Percentiles rank a stretch among this genome's conserved stretches.
These are phyloP conservation scores for Chaetoscypha palmicola DNA, from an alignment of 2,329 filamentous ascomycete species.

Conservation along the genomic window DNA sequence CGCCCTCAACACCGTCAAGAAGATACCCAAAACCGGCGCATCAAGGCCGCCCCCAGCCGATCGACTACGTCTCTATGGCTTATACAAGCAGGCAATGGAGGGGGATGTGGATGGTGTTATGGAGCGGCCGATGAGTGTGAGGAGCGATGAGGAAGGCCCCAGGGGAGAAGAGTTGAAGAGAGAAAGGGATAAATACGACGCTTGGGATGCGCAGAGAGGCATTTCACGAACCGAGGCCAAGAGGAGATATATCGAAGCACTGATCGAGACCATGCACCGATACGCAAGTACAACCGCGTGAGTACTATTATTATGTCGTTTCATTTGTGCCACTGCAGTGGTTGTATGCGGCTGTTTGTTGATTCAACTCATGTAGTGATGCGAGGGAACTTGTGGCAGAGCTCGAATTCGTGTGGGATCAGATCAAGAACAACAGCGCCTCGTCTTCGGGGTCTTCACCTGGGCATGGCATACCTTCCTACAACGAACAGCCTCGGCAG, in stretches of 20 bases:
- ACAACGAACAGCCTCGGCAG: slow-evolving; percentile 31
- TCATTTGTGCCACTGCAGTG: neutral
- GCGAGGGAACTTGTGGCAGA: slow-evolving; percentile 83
- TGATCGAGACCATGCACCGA: slow-evolving; percentile 94
- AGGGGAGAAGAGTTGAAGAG: slow-evolving; percentile 39
- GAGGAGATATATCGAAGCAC: slow-evolving; percentile 81
- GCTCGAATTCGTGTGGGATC: slow-evolving; percentile 99
- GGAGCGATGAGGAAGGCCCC: slow-evolving; percentile 48
- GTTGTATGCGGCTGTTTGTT: neutral
- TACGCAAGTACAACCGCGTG: slow-evolving; percentile 79
- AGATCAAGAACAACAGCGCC: slow-evolving; percentile 81
- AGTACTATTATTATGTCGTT: slow-evolving; percentile 33
- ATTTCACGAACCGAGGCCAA: slow-evolving; percentile 88
- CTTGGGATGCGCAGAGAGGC: slow-evolving; percentile 84
- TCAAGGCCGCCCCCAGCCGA: slow-evolving; percentile 79
- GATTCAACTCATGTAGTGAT: slow-evolving; percentile 43
- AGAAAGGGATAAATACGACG: slow-evolving; percentile 74
- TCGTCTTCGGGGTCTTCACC: slow-evolving; percentile 53
- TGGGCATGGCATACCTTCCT: slow-evolving; percentile 33
- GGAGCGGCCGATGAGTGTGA: slow-evolving; percentile 64
- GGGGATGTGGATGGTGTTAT: slow-evolving; percentile 93
- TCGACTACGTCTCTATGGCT: slow-evolving; percentile 86
- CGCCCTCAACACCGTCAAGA: slow-evolving; percentile 97
- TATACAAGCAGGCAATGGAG: slow-evolving; percentile 99
- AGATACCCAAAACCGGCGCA: slow-evolving; percentile 88